Percentiles rank a stretch among this genome's conserved stretches.
These are phyloP conservation scores for Chlorella sp. DNA, from an alignment of 139 green algal genomes.

Conservation along the genomic window DNA sequence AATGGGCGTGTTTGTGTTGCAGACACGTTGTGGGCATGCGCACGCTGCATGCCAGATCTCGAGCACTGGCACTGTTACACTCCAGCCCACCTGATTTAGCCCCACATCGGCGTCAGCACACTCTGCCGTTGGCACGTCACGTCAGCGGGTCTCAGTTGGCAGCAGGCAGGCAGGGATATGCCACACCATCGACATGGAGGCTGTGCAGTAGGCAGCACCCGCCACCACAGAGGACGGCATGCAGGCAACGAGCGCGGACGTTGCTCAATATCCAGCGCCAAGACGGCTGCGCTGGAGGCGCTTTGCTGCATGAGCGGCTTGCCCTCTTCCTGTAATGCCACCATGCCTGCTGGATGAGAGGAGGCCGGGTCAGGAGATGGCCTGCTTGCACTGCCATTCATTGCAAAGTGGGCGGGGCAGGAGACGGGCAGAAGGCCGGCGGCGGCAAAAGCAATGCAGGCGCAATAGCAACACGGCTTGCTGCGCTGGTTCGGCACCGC, in stretches of 20 bases:
- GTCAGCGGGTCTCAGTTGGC: too few species aligned
- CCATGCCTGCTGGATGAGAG: background rate
- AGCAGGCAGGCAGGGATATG: background rate
- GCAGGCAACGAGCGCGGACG: background rate
- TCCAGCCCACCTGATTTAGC: too few species aligned
- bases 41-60: too few species aligned
- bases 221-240: constrained; percentile 20
- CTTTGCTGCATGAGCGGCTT: background rate
- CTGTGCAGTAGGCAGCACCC: constrained; percentile 40
- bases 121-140: too few species aligned
- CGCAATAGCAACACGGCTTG: background rate
- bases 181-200: constrained; percentile 58
- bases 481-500: too few species aligned
- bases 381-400: background rate
- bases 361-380: background rate
- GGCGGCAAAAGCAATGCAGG: background rate
- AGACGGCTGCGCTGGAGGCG: background rate
- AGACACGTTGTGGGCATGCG: too few species aligned
- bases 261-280: background rate
- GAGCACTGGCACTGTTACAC: too few species aligned
- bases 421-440: background rate
- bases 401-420: background rate
- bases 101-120: too few species aligned
- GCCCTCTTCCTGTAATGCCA: background rate
- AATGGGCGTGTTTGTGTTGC: too few species aligned